Conservation (phyloP, 495 filamentous ascomycete species). For the Tuber melanosporum region DNA sequence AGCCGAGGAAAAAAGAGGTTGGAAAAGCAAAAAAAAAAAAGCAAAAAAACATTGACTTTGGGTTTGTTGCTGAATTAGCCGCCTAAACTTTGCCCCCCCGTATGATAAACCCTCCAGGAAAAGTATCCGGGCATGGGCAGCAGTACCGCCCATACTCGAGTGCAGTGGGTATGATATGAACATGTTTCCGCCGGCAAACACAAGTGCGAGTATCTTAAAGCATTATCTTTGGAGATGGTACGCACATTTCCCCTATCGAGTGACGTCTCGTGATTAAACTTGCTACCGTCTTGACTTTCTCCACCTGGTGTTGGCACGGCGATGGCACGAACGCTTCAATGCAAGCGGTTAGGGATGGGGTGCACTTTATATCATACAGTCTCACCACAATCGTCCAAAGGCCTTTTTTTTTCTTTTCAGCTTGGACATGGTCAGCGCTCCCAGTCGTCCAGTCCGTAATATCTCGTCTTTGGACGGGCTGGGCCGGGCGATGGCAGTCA, state of each 20-base stretch:
- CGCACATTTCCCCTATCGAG: background rate
- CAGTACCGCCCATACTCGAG: background rate
- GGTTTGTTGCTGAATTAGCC: background rate
- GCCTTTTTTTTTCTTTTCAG: conserved; percentile 34
- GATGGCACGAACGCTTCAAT: background rate
- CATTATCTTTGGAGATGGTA: background rate
- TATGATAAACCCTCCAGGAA: no score
- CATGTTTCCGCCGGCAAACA: background rate
- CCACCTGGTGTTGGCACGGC: background rate
- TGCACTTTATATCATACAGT: conserved; percentile 44
- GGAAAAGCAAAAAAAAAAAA: background rate
- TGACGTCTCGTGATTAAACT: background rate
- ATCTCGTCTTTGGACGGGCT: no score
- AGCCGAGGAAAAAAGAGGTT: background rate
- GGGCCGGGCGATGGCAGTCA: no score
- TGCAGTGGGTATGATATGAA: background rate
- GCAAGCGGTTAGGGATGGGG: background rate
- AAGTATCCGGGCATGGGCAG: background rate
- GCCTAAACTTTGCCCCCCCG: background rate
- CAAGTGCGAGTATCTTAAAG: background rate
- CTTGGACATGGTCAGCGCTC: conserved; percentile 44
- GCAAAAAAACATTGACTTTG: background rate
- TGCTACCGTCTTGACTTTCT: background rate
- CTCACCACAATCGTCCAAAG: conserved; percentile 46
- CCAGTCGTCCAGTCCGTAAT: conserved; percentile 35